Percentiles rank a stretch among this genome's conserved stretches.
Conservation (phyloP, 1,139 yeast genomes). For the Suhomyces yuchorum region DNA sequence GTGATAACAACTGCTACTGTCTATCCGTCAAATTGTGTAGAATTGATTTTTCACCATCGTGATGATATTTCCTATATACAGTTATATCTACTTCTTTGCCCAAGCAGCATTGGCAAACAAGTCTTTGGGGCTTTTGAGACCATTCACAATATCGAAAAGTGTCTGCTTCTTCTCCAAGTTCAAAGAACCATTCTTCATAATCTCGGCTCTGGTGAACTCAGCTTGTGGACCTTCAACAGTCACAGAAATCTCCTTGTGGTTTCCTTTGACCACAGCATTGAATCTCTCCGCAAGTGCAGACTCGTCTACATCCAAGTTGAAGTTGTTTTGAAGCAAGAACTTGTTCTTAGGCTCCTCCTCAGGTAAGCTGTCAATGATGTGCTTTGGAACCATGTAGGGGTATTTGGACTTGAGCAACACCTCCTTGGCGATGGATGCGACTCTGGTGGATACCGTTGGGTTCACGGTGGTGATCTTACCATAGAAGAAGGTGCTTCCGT, state of each 20-base stretch:
- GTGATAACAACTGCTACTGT: too few relatives aligned
- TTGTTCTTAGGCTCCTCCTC: slow-evolving; percentile 29
- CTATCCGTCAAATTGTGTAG: background rate
- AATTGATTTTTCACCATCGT: background rate
- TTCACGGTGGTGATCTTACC: slow-evolving; percentile 42
- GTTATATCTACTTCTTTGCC: slow-evolving; percentile 19
- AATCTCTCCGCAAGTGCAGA: slow-evolving; percentile 30
- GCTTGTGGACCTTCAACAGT: slow-evolving; percentile 20
- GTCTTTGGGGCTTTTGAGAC: slow-evolving; percentile 27
- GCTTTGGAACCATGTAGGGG: slow-evolving; percentile 45
- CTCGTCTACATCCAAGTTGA: slow-evolving; percentile 30
- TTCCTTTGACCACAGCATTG: slow-evolving; percentile 40
- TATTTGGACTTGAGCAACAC: slow-evolving; percentile 43
- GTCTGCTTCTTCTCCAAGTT: slow-evolving; percentile 29
- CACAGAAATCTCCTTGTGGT: slow-evolving; percentile 21
- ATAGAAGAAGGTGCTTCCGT: slow-evolving; percentile 39
- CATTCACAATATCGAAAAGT: slow-evolving; percentile 34
- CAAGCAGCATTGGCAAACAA: slow-evolving; percentile 38
- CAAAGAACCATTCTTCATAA: slow-evolving; percentile 38
- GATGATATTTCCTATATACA: slow-evolving; percentile 4
- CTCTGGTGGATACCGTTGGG: slow-evolving; percentile 36
- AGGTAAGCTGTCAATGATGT: slow-evolving; percentile 33
- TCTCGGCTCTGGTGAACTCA: slow-evolving; percentile 23
- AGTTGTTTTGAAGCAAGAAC: slow-evolving; percentile 40
- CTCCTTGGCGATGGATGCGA: slow-evolving; percentile 46